Percentiles rank a stretch among this genome's conserved stretches.
Evolutionary conservation across 495 filamentous ascomycete genomes (phyloP).

Genomic region (Aspergillus cristatus): DNA sequence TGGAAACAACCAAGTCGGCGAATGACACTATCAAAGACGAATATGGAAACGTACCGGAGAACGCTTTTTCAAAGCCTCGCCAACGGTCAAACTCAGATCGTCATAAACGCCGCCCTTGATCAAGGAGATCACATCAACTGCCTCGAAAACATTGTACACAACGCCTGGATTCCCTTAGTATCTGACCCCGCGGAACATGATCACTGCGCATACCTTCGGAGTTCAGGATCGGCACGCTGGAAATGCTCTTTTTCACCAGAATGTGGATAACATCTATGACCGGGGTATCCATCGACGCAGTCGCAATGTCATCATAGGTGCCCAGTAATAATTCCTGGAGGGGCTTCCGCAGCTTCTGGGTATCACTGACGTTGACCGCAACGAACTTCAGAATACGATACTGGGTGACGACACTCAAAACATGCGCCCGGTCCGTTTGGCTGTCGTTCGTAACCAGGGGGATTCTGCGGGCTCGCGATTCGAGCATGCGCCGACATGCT

Average conservation of each 20-base stretch:
- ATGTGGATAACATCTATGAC: constrained; percentile 95
- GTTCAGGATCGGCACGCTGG: constrained; percentile 89
- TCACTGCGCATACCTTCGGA: constrained; percentile 45
- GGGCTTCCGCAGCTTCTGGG: constrained; percentile 79
- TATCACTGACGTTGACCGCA: constrained; percentile 90
- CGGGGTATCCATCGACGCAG: constrained; percentile 81
- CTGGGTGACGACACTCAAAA: constrained; percentile 94
- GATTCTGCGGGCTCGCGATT: constrained; percentile 85
- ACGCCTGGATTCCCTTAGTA: constrained; percentile 37
- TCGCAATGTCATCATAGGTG: constrained; percentile 70
- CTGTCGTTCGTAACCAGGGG: constrained; percentile 91
- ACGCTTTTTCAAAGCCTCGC: constrained; percentile 81
- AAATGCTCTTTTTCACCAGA: constrained; percentile 87
- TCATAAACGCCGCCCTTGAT: constrained; percentile 93
- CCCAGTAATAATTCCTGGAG: constrained; percentile 79
- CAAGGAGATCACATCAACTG: constrained; percentile 91
- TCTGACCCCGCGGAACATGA: background rate
- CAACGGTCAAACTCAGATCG: constrained; percentile 76
- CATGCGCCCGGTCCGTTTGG: constrained; percentile 85
- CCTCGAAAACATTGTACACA: constrained; percentile 94
- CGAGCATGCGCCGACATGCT: constrained; percentile 88
- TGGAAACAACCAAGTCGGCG: constrained; percentile 15
- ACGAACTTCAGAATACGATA: constrained; percentile 98
- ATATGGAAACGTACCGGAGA: constrained; percentile 50
- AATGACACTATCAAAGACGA: no score